phyloP scores from a whole-genome alignment of 2,329 filamentous ascomycete species.

The Cladobotryum protrusum region DNA sequence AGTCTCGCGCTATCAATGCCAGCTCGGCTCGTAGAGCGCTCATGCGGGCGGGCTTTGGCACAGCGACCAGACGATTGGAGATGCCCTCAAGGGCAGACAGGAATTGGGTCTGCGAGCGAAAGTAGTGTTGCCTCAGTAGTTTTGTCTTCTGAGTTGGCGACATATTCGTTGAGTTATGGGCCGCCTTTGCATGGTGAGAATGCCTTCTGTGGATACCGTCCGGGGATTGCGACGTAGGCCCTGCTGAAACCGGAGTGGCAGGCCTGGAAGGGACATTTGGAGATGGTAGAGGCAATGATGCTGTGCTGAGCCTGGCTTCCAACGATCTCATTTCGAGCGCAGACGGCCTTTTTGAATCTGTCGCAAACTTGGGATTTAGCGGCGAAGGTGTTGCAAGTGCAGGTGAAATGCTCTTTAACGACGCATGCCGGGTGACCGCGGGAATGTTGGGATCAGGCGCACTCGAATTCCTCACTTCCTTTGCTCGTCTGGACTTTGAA shows the following conservation, averaged over 20 bases:
- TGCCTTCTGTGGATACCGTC: slow-evolving; percentile 52
- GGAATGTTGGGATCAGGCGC: slow-evolving; percentile 33
- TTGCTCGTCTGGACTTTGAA: slow-evolving; percentile 43
- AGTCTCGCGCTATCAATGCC: slow-evolving; percentile 71
- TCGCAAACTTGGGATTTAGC: slow-evolving; percentile 25
- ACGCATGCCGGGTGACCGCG: slow-evolving; percentile 21
- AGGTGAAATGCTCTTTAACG: slow-evolving; percentile 19
- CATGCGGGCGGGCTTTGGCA: slow-evolving; percentile 73
- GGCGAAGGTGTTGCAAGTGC: slow-evolving; percentile 17
- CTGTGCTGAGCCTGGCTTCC: slow-evolving; percentile 60
- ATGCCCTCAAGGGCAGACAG: slow-evolving; percentile 75
- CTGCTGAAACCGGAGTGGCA: slow-evolving; percentile 52
- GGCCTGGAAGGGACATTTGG: slow-evolving; percentile 48
- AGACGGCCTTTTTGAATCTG: slow-evolving; percentile 38
- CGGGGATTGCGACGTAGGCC: slow-evolving; percentile 37
- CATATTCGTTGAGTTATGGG: slow-evolving; percentile 55
- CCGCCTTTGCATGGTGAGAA: slow-evolving; percentile 53
- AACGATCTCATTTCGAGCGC: slow-evolving; percentile 47
- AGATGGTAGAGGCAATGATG: slow-evolving; percentile 60
- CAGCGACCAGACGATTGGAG: slow-evolving; percentile 74
- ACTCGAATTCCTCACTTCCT: slow-evolving; percentile 42
- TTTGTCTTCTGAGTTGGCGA: slow-evolving; percentile 62
- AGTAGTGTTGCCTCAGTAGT: slow-evolving; percentile 73
- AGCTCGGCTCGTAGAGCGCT: slow-evolving; percentile 77
- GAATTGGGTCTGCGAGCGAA: slow-evolving; percentile 74